These are phyloP conservation scores for Vinca minor DNA, from an alignment of 257 asterid species.

Conservation along the genomic window DNA sequence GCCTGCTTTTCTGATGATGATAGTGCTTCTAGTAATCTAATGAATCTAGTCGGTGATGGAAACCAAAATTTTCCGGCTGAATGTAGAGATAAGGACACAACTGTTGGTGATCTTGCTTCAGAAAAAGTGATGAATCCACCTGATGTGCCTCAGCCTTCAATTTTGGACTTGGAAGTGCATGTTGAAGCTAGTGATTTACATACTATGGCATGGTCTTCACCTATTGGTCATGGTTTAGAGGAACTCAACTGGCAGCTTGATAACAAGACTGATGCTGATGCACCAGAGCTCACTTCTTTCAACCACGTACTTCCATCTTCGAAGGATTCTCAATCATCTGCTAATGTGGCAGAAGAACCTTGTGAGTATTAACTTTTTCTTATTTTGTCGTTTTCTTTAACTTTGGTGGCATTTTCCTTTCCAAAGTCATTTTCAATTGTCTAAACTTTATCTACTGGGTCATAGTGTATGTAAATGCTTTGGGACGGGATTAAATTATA, in stretches of 20 bases:
- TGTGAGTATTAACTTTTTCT: slow-evolving; percentile 29
- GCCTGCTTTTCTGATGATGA: slow-evolving; percentile 23
- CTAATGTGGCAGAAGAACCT: slow-evolving; percentile 23
- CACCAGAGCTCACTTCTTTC: slow-evolving; percentile 25
- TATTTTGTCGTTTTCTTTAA: not conserved
- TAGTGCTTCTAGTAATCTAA: slow-evolving; percentile 10
- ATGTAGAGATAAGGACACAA: slow-evolving; percentile 6
- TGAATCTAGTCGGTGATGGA: slow-evolving; percentile 10
- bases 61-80: slow-evolving; percentile 12
- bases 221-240: slow-evolving; percentile 31
- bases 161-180: slow-evolving; percentile 23
- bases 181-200: slow-evolving; percentile 15
- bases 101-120: slow-evolving; percentile 15
- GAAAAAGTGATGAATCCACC: slow-evolving; percentile 35
- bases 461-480: not conserved
- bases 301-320: slow-evolving; percentile 24
- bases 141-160: slow-evolving; percentile 22
- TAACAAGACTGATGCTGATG: slow-evolving; percentile 12
- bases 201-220: slow-evolving; percentile 20
- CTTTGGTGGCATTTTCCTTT: not conserved
- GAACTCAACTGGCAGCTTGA: slow-evolving; percentile 36
- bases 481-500: slow-evolving; percentile 1
- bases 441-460: not conserved
- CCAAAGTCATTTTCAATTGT: not conserved
- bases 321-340: slow-evolving; percentile 17